phyloP scores from a whole-genome alignment of 495 filamentous ascomycete species.

The Massariosphaeria phaeospora region DNA sequence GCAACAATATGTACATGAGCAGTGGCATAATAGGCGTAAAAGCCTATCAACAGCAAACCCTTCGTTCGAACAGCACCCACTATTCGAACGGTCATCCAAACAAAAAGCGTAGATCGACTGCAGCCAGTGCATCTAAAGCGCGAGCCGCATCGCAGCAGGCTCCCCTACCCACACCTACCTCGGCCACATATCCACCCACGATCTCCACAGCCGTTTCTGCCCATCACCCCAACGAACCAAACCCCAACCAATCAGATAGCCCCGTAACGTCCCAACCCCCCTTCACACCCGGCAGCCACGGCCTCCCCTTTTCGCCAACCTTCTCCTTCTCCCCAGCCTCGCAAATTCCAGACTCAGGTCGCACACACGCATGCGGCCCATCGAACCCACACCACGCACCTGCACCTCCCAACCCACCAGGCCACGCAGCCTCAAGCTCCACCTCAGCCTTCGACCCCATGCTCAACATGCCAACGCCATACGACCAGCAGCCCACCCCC shows the following conservation, averaged over 20 bases:
- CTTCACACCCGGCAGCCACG: slow-evolving; percentile 13
- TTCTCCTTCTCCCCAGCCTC: slow-evolving; percentile 43
- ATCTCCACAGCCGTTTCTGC: neutral
- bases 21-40: slow-evolving; percentile 12
- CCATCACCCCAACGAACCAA: slow-evolving; percentile 1
- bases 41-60: neutral
- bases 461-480: slow-evolving; percentile 46
- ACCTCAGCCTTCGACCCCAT: slow-evolving; percentile 50
- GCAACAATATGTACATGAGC: slow-evolving; percentile 29
- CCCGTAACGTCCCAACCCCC: slow-evolving; percentile 12
- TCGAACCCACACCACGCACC: slow-evolving; percentile 4
- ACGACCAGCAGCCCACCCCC: slow-evolving; percentile 37
- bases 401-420: too few relatives aligned
- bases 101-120: slow-evolving; percentile 26
- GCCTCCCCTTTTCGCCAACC: slow-evolving; percentile 30
- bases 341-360: slow-evolving; percentile 9
- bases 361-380: slow-evolving; percentile 5
- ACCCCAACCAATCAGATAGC: neutral
- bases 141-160: too few relatives aligned
- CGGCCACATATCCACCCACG: slow-evolving; percentile 13
- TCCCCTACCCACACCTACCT: slow-evolving; percentile 25
- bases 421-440: too few relatives aligned
- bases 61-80: neutral
- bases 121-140: slow-evolving; percentile 11
- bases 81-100: slow-evolving; percentile 22